A percentile compares a stretch with the other conserved stretches of the same genome.
Conservation (phyloP, 176 grass and related monocot species). For the Avena sativa region DNA sequence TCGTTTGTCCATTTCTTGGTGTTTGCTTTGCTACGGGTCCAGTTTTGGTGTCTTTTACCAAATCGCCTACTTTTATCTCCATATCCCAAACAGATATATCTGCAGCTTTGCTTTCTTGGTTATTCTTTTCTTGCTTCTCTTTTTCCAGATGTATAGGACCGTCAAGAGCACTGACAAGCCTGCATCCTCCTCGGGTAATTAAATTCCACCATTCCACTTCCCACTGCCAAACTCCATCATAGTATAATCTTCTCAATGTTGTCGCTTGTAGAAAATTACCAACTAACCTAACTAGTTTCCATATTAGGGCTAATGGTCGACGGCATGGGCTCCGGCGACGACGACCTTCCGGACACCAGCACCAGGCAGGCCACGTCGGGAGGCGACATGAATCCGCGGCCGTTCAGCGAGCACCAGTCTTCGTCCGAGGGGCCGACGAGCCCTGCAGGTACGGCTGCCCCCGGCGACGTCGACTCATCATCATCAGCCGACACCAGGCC, state of each 20-base stretch:
- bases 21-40: slow-evolving; percentile 36
- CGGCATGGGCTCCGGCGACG: slow-evolving; percentile 73
- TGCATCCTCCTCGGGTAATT: slow-evolving; percentile 76
- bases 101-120: neutral
- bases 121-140: slow-evolving; percentile 38
- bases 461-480: slow-evolving; percentile 39
- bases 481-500: slow-evolving; percentile 30
- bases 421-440: slow-evolving; percentile 58
- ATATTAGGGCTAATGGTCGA: slow-evolving; percentile 48
- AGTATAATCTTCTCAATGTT: neutral
- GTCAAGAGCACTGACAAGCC: slow-evolving; percentile 97
- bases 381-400: slow-evolving; percentile 32
- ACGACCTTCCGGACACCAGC: slow-evolving; percentile 49
- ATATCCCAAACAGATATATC: neutral
- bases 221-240: neutral
- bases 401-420: slow-evolving; percentile 45
- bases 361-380: slow-evolving; percentile 40
- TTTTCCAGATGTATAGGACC: slow-evolving; percentile 82
- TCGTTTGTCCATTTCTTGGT: slow-evolving; percentile 40
- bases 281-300: neutral
- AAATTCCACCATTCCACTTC: neutral
- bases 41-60: neutral
- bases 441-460: slow-evolving; percentile 43
- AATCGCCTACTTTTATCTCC: neutral
- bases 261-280: neutral